Evolutionary conservation across 768 basidiomycete genomes (phyloP).

Genomic region (Clavaria fumosa): DNA sequence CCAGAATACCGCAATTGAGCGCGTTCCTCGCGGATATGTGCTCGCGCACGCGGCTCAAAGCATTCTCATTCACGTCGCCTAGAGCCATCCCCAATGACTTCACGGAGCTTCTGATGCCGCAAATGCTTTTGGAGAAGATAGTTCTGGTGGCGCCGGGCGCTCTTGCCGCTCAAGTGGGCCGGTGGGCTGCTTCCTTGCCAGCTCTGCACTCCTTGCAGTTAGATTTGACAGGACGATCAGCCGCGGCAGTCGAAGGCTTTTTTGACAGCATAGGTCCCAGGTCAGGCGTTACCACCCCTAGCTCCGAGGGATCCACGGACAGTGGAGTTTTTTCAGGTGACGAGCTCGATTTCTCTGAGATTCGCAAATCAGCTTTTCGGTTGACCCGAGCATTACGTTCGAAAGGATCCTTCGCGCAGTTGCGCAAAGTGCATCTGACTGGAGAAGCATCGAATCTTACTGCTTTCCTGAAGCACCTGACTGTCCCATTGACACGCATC

Average conservation of each 20-base stretch:
- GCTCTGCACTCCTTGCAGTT: slow-evolving; percentile 48
- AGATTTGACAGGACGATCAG: slow-evolving; percentile 53
- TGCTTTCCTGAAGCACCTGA: slow-evolving; percentile 55
- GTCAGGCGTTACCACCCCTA: slow-evolving; percentile 59
- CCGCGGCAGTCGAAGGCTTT: slow-evolving; percentile 64
- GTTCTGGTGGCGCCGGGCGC: slow-evolving; percentile 63
- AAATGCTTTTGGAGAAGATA: slow-evolving; percentile 45
- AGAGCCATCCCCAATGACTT: slow-evolving; percentile 58
- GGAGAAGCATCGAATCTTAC: slow-evolving; percentile 57
- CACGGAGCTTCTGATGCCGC: slow-evolving; percentile 45
- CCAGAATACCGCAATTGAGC: slow-evolving; percentile 41
- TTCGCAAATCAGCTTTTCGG: slow-evolving; percentile 52
- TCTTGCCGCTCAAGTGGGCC: slow-evolving; percentile 50
- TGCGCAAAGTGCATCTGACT: slow-evolving; percentile 49
- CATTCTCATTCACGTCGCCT: slow-evolving; percentile 56
- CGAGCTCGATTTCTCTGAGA: slow-evolving; percentile 62
- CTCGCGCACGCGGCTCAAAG: slow-evolving; percentile 42
- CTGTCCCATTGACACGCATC: slow-evolving; percentile 46
- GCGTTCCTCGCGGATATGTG: slow-evolving; percentile 51
- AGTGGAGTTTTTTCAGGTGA: slow-evolving; percentile 68
- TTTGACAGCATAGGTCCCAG: slow-evolving; percentile 51
- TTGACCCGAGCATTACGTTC: slow-evolving; percentile 45
- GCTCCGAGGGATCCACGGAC: slow-evolving; percentile 50
- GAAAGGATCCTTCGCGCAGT: slow-evolving; percentile 38
- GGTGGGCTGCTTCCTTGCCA: slow-evolving; percentile 55